phyloP scores from a whole-genome alignment of 2,329 filamentous ascomycete genomes.

The Hymenotorrendiella dingleyae region DNA sequence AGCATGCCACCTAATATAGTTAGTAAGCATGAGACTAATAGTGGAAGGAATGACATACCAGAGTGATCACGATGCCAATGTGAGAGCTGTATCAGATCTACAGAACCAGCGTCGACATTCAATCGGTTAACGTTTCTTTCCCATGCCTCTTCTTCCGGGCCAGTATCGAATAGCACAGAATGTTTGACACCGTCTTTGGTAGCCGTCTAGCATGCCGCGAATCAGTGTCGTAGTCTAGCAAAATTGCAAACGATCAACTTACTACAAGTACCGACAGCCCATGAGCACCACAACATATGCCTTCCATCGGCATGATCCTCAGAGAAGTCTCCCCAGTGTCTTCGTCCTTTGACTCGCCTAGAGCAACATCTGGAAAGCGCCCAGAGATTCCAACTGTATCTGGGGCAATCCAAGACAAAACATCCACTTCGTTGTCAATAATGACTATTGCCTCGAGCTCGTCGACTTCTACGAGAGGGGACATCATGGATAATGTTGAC shows the following conservation, averaged over 20 bases:
- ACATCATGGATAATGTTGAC: neutral
- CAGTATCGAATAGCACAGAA: slow-evolving; percentile 47
- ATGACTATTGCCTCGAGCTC: slow-evolving; percentile 43
- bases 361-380: slow-evolving; percentile 37
- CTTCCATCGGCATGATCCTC: slow-evolving; percentile 42
- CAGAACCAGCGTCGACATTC: slow-evolving; percentile 34
- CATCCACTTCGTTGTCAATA: slow-evolving; percentile 50
- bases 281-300: slow-evolving; percentile 48
- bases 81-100: slow-evolving; percentile 44
- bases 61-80: slow-evolving; percentile 53
- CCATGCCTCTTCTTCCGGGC: slow-evolving; percentile 46
- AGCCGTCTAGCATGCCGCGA: slow-evolving; percentile 35
- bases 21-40: no score
- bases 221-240: neutral
- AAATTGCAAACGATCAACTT: slow-evolving; percentile 14
- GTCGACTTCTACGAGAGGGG: slow-evolving; percentile 42
- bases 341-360: slow-evolving; percentile 31
- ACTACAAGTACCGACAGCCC: slow-evolving; percentile 47
- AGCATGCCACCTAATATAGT: slow-evolving; percentile 38
- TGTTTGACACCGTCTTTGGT: slow-evolving; percentile 38
- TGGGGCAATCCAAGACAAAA: slow-evolving; percentile 41
- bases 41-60: slow-evolving; percentile 23
- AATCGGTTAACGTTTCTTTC: slow-evolving; percentile 43
- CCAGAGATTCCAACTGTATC: slow-evolving; percentile 38
- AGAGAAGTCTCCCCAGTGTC: slow-evolving; percentile 36